Evolutionary conservation across 1,284 basidiomycete genomes (phyloP).

Genomic region (Leccinum subatratum): DNA sequence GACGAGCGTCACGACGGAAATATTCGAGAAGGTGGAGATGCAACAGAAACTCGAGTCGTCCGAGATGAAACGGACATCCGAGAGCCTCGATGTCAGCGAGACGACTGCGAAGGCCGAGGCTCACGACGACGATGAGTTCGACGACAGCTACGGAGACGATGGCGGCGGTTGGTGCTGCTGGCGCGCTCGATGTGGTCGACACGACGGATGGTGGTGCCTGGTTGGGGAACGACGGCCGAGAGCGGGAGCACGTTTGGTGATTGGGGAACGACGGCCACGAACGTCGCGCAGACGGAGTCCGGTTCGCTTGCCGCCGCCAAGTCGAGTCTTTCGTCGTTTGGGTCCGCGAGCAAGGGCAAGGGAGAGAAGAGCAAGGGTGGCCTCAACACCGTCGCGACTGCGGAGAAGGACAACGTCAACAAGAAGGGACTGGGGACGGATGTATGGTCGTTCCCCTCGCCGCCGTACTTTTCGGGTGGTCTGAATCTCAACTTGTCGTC

Average conservation of each 20-base stretch:
- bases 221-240: not conserved
- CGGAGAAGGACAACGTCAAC: too few species aligned
- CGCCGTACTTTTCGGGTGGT: too few species aligned
- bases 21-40: not conserved
- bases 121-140: not conserved
- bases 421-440: too few species aligned
- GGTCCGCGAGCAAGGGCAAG: too few species aligned
- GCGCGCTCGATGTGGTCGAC: not conserved
- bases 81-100: not conserved
- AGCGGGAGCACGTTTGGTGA: not conserved
- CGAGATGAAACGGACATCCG: not conserved
- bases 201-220: not conserved
- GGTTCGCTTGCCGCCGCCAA: too few species aligned
- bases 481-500: too few species aligned
- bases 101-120: not conserved
- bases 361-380: too few species aligned
- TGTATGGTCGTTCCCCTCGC: too few species aligned
- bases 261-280: not conserved
- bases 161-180: not conserved
- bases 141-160: not conserved
- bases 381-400: too few species aligned
- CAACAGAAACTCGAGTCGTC: not conserved
- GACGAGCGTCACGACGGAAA: not conserved
- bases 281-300: too few species aligned
- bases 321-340: too few species aligned